Conservation (phyloP, 805 yeast genomes). For the Starmerella asiatica region DNA sequence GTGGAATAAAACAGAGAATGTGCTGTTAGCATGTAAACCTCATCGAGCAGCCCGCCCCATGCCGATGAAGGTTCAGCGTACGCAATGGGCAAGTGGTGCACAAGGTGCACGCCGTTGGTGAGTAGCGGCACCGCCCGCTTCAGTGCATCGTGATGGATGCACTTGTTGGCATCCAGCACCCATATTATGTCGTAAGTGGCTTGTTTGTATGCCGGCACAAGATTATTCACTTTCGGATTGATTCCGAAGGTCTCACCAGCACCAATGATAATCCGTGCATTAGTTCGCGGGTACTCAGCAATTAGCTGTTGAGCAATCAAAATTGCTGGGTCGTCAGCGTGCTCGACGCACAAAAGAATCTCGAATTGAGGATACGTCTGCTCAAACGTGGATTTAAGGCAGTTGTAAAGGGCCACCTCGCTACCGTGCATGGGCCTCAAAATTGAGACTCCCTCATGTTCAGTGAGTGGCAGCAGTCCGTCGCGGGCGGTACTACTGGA, state of each 20-base stretch:
- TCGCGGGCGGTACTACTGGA: too few species aligned
- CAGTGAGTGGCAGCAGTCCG: not conserved
- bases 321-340: constrained; percentile 48
- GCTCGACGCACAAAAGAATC: constrained; percentile 64
- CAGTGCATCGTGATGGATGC: constrained; percentile 55
- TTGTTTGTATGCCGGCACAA: constrained; percentile 59
- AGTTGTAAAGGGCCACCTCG: constrained; percentile 60
- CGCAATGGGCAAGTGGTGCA: constrained; percentile 61
- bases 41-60: constrained; percentile 61
- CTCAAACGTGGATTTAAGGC: constrained; percentile 51
- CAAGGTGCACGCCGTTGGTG: constrained; percentile 42
- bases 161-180: constrained; percentile 78
- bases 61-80: constrained; percentile 9
- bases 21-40: constrained; percentile 69
- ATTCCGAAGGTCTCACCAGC: constrained; percentile 45
- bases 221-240: constrained; percentile 77
- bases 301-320: constrained; percentile 41
- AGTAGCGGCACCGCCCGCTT: constrained; percentile 43
- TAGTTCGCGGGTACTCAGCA: constrained; percentile 40
- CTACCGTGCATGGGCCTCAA: constrained; percentile 67
- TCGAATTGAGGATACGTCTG: constrained; percentile 61
- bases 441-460: constrained; percentile 49
- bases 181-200: constrained; percentile 67
- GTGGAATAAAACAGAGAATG: constrained; percentile 77
- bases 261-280: constrained; percentile 47